Evolutionary conservation across 768 basidiomycete genomes (phyloP), one percentile per base, ranked within the genome.

Genomic region (Suillus sp.): DNA sequence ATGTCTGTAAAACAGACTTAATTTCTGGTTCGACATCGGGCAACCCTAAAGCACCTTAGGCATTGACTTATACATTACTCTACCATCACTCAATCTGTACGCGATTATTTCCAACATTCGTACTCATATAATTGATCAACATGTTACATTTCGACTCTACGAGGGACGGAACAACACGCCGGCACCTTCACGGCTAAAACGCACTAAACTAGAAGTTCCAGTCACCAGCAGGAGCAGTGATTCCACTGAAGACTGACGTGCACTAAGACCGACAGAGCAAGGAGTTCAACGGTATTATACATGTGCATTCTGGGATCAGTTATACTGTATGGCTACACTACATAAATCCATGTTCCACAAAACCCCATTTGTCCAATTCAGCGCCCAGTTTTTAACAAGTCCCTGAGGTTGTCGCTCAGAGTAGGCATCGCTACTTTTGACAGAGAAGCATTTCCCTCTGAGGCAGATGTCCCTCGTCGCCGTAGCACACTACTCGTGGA

Each of bases 401-500:
- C 84, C 62, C 86, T 81, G 50, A 92, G 75, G 60, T 89, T 84
- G 57, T 86, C 84, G 53, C 88, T 87, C 62, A 91, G 74, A 25
- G 78, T 75, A 20, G 86, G 81, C 62, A 82, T 74, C 61, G 78
- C 74, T 22, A 81, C 57, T 35, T 75, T 78, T 25, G 74, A 70
- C 47, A 68, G 61, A 54, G 53, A 43, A 22, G 58, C 32, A 1
- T 57, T 67, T 27, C 60, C 48, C 25, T 30, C 63, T 13, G 22
- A 30, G 18, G 53, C 51, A 57, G 66, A 62, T 35, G 69, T 72
- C 38, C 72, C 70, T 34, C 74, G 81, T 65, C 65, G 79, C 47
- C 77, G 79, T 63, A 77, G 73, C 60, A 67, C 76, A 22, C 69
- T 60, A 20, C 60, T 57, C 3, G 71, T 60, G 1, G 72, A 68